phyloP scores from a whole-genome alignment of 129 eudicot species.

The Gnaphalium uliginosum region DNA sequence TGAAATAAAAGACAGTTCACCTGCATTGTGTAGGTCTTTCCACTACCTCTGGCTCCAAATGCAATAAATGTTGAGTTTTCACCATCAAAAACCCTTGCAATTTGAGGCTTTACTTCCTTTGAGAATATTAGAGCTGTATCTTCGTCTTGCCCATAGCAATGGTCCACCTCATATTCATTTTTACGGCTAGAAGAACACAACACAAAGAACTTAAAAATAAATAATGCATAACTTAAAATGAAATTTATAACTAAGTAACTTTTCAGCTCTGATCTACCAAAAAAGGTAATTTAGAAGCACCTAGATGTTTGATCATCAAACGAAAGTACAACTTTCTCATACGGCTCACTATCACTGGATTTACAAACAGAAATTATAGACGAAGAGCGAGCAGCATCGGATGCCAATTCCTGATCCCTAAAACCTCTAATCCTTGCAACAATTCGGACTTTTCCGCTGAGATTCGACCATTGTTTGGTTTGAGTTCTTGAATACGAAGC shows the following conservation, averaged over 20 bases:
- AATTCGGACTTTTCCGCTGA: conserved; percentile 46
- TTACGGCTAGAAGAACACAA: conserved; percentile 47
- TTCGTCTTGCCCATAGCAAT: conserved; percentile 61
- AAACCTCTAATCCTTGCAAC: conserved; percentile 65
- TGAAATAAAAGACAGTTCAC: conserved; percentile 33
- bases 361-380: conserved; percentile 49
- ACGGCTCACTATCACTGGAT: conserved; percentile 21
- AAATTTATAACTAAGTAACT: background rate
- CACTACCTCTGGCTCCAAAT: conserved; percentile 85
- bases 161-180: conserved; percentile 58
- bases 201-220: background rate
- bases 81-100: conserved; percentile 53
- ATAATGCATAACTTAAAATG: background rate
- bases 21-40: conserved; percentile 82
- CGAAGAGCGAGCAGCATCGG: conserved; percentile 26
- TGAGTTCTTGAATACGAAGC: conserved; percentile 27
- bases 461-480: conserved; percentile 28
- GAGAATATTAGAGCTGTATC: conserved; percentile 44
- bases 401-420: conserved; percentile 46
- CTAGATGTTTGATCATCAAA: conserved; percentile 51
- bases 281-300: conserved; percentile 30
- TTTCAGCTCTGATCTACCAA: background rate
- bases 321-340: conserved; percentile 42
- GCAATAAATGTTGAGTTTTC: conserved; percentile 64
- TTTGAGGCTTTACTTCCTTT: conserved; percentile 61